Percentiles rank a stretch among this genome's conserved stretches.
These are phyloP conservation scores for Gliomastix tumulicola DNA, from an alignment of 2,329 filamentous ascomycete species.

Conservation along the genomic window DNA sequence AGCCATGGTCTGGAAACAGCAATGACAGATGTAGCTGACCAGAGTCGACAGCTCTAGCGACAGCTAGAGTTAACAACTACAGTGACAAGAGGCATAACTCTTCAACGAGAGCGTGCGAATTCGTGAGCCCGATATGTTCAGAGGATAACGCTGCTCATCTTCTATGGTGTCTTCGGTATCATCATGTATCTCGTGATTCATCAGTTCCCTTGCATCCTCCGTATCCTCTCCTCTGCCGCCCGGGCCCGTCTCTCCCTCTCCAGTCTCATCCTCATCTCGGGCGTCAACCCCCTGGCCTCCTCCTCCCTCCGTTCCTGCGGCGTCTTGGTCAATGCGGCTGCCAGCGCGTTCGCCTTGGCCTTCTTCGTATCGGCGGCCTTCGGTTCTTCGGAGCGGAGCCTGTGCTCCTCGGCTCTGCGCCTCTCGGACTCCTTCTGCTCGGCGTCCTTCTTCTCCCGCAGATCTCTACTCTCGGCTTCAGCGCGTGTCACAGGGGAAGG, in stretches of 20 bases:
- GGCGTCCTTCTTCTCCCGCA: conserved; percentile 62
- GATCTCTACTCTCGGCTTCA: conserved; percentile 64
- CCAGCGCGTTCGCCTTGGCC: conserved; percentile 41
- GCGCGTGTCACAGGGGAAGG: conserved; percentile 62
- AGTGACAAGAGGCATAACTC: too few species aligned
- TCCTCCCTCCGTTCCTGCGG: conserved; percentile 77
- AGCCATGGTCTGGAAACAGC: too few species aligned
- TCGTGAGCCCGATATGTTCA: too few species aligned
- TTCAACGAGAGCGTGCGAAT: too few species aligned
- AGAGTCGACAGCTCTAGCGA: too few species aligned
- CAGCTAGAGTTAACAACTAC: too few species aligned
- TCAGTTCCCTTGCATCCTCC: conserved; percentile 40
- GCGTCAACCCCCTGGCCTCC: conserved; percentile 75
- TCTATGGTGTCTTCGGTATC: too few species aligned
- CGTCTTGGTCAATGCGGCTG: conserved; percentile 58
- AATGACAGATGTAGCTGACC: too few species aligned
- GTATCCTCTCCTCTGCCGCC: conserved; percentile 83
- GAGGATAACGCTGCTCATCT: too few species aligned
- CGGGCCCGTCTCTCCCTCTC: conserved; percentile 86
- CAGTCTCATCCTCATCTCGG: conserved; percentile 76
- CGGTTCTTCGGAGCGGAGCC: conserved; percentile 60
- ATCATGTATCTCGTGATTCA: too few species aligned
- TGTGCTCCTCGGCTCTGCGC: conserved; percentile 66
- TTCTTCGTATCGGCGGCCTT: conserved; percentile 42
- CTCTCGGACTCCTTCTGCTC: conserved; percentile 64